These are phyloP conservation scores for Chytridium lagenaria DNA, from an alignment of 371 early-diverging fungal species.

Conservation along the genomic window DNA sequence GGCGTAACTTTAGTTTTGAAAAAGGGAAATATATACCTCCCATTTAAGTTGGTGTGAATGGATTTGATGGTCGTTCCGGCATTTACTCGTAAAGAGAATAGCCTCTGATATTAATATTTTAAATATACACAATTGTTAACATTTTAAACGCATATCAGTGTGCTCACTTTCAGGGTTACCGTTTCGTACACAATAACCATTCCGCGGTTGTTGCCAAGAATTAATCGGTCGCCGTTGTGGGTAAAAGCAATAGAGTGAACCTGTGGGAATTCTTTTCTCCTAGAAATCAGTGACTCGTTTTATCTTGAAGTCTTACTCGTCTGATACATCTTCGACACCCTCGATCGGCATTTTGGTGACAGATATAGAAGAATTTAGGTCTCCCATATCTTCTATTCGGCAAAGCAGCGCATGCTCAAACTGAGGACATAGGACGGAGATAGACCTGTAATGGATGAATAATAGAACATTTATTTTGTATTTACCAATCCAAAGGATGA, in stretches of 20 bases:
- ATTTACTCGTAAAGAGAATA: conserved; percentile 46
- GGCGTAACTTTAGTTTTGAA: not conserved
- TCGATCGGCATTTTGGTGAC: too few relatives aligned
- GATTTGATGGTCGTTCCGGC: conserved; percentile 59
- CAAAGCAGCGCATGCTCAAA: conserved; percentile 40
- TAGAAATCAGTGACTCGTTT: not conserved
- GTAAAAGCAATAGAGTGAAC: conserved; percentile 38
- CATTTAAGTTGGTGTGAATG: conserved; percentile 63
- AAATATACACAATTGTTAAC: too few relatives aligned
- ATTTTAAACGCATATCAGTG: too few relatives aligned
- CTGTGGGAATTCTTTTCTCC: not conserved
- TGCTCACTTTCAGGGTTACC: conserved; percentile 24
- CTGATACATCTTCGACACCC: not conserved
- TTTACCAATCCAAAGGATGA: conserved; percentile 73
- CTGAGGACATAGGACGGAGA: conserved; percentile 50
- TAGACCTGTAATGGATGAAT: conserved; percentile 27
- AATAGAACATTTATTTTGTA: not conserved
- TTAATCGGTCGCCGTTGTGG: conserved; percentile 66
- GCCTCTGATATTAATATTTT: too few relatives aligned
- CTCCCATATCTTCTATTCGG: too few relatives aligned
- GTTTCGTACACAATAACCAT: conserved; percentile 66
- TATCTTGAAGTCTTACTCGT: not conserved
- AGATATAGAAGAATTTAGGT: too few relatives aligned
- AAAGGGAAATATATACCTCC: conserved; percentile 44
- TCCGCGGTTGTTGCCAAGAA: conserved; percentile 76